These are phyloP conservation scores for Nymphaea thermarum DNA, from an alignment of 164 flowering plant species.

Conservation along the genomic window DNA sequence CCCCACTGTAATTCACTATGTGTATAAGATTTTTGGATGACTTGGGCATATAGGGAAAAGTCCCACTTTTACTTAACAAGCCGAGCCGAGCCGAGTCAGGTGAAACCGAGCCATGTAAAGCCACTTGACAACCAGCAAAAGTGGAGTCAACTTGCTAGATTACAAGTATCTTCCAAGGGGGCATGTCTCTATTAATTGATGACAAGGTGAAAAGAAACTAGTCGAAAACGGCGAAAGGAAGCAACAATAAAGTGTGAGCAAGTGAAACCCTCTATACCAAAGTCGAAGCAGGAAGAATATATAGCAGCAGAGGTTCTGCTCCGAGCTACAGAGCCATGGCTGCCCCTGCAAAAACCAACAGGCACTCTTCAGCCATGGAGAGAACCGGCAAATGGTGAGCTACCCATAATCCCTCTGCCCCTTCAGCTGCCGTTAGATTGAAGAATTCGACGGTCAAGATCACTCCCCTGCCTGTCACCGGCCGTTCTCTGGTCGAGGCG, in stretches of 20 bases:
- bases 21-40: too few species aligned
- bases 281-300: neutral
- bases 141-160: neutral
- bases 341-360: constrained; percentile 18
- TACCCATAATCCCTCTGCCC: neutral
- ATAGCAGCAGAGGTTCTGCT: neutral
- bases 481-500: neutral
- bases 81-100: neutral
- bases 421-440: neutral
- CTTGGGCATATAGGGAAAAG: too few species aligned
- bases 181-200: neutral
- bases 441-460: neutral
- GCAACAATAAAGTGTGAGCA: neutral
- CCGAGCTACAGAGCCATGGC: constrained; percentile 9
- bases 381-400: constrained; percentile 85
- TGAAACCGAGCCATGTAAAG: neutral
- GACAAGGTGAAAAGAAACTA: neutral
- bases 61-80: too few species aligned
- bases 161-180: neutral
- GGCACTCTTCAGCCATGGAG: constrained; percentile 62
- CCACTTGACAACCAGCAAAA: neutral
- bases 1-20: too few species aligned
- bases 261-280: neutral
- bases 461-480: neutral
- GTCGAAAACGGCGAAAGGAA: too few species aligned